Conservation (phyloP, 768 basidiomycete genomes). For the Phaeotremella fagi region DNA sequence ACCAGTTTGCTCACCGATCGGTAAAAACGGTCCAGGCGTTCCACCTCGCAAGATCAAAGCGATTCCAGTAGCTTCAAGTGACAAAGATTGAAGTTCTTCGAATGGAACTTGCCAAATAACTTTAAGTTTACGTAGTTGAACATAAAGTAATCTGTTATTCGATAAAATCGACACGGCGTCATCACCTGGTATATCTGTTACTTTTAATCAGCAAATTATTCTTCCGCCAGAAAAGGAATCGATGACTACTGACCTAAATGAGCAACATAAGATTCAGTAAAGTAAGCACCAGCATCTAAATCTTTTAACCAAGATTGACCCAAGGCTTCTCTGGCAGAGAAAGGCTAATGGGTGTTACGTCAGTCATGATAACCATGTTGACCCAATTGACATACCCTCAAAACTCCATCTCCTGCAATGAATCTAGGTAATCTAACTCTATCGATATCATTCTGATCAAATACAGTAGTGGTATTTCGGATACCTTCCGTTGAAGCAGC, state of each 20-base stretch:
- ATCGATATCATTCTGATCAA: conserved; percentile 84
- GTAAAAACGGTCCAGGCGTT: conserved; percentile 52
- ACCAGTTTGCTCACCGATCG: conserved; percentile 45
- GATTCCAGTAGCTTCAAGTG: conserved; percentile 85
- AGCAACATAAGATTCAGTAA: conserved; percentile 79
- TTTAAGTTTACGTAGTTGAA: conserved; percentile 76
- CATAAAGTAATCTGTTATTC: conserved; percentile 68
- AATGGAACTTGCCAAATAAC: conserved; percentile 91
- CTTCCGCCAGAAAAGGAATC: neutral
- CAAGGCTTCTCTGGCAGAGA: conserved; percentile 78
- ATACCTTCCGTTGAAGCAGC: conserved; percentile 95
- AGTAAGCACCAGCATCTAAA: conserved; percentile 68
- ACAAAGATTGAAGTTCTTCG: conserved; percentile 76
- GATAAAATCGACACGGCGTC: conserved; percentile 66
- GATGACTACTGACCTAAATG: conserved; percentile 66
- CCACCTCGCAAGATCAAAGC: conserved; percentile 66
- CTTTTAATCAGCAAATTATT: too few relatives aligned
- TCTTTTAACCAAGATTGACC: conserved; percentile 98
- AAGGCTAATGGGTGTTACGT: conserved; percentile 57
- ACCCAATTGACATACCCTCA: conserved; percentile 59
- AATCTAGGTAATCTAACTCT: conserved; percentile 82
- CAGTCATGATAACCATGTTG: neutral
- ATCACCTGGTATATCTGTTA: conserved; percentile 65
- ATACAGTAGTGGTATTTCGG: conserved; percentile 96
- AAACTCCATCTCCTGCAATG: conserved; percentile 77